These are phyloP conservation scores for Mycena chlorophos DNA, from an alignment of 768 basidiomycete genomes.

Conservation along the genomic window DNA sequence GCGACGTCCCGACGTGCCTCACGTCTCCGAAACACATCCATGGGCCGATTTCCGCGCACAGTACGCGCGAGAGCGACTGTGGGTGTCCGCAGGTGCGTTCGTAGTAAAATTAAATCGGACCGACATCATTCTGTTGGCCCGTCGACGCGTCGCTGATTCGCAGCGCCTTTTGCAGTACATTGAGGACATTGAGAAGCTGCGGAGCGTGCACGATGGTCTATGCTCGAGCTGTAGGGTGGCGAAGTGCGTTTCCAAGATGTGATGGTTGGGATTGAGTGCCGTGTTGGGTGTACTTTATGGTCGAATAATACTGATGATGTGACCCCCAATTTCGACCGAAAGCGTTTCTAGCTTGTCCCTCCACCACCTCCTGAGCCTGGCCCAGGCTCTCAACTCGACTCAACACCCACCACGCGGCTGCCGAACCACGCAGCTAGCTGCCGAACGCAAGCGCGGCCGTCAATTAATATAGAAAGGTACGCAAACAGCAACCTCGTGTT, in stretches of 20 bases:
- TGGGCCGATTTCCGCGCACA: too few species aligned
- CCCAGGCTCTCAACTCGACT: too few species aligned
- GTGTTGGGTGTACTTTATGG: neutral
- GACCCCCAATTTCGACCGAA: too few species aligned
- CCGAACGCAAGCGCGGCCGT: too few species aligned
- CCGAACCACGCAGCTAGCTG: too few species aligned
- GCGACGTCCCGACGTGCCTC: constrained; percentile 5
- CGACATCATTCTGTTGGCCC: too few species aligned
- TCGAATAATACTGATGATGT: too few species aligned
- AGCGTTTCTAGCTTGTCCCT: too few species aligned
- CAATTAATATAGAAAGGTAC: too few species aligned
- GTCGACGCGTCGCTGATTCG: neutral
- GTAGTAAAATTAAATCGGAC: neutral
- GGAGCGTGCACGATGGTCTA: neutral
- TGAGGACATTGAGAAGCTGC: constrained; percentile 7
- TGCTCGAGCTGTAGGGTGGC: neutral
- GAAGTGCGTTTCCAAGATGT: neutral
- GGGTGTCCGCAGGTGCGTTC: neutral
- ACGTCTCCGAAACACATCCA: constrained; percentile 8
- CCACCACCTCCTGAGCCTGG: too few species aligned
- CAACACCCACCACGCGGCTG: too few species aligned
- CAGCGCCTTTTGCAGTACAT: neutral
- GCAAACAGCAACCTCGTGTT: too few species aligned
- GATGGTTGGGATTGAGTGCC: neutral
- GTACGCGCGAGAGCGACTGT: neutral